These are phyloP conservation scores for Solanum paucissectum DNA, from an alignment of 257 asterid genomes.

Conservation along the genomic window DNA sequence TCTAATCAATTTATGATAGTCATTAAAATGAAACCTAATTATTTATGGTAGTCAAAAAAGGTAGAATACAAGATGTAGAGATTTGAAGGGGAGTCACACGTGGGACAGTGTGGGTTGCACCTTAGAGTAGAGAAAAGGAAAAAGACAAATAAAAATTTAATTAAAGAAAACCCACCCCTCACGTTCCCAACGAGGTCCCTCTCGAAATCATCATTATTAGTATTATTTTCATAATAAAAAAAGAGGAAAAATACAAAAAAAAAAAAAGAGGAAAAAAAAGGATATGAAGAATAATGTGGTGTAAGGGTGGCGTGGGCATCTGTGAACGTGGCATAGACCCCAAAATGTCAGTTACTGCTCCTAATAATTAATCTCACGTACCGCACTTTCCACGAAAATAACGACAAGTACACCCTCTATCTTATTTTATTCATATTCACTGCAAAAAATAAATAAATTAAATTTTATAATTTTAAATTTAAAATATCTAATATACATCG, in stretches of 20 bases:
- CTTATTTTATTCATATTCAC: background rate
- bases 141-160: background rate
- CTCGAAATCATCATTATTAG: background rate
- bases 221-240: background rate
- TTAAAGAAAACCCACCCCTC: background rate
- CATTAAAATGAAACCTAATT: background rate
- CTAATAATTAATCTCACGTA: slow-evolving; percentile 28
- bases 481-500: too few relatives aligned
- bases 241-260: background rate
- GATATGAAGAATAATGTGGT: background rate
- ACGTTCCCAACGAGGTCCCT: background rate
- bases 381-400: background rate
- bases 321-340: slow-evolving; percentile 23
- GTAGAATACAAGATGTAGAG: background rate
- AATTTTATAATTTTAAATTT: too few relatives aligned
- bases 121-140: background rate
- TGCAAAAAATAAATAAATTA: too few relatives aligned
- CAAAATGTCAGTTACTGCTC: slow-evolving; percentile 17
- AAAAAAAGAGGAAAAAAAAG: background rate
- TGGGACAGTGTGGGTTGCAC: slow-evolving; percentile 29
- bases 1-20: too few relatives aligned
- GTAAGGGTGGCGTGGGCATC: background rate
- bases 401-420: background rate
- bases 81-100: slow-evolving; percentile 28
- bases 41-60: background rate